Evolutionary conservation across 352 stramenopile species (phyloP), one percentile per base, ranked within the genome.

Genomic region (Discostella stelligera): DNA sequence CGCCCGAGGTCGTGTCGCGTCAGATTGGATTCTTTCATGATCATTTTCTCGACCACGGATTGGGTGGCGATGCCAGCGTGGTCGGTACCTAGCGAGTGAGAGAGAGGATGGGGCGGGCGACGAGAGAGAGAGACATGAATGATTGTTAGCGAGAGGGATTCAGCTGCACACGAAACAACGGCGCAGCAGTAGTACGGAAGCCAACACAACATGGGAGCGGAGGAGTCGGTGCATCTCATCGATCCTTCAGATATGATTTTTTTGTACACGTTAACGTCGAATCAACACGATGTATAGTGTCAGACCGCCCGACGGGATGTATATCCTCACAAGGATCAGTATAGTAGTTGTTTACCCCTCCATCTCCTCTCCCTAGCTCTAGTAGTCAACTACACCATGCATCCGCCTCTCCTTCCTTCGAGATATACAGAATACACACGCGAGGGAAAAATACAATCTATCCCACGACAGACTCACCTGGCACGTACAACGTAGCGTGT

Each of bases 61-160:
- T 99, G 98, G 20, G 98, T 99, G 7, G 97, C 98, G 80, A 99
- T 99, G 23, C 98, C 98, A 1, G 98, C 98, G 80, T 99, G 98
- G 84, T 99, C 98, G 6, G 97, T 94, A 61, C 89, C 89, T 78
- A 87, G 81, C 11, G 44, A 20, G 39, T 30, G n/a, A n/a, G 37
- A 27, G 20, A 0, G 30, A 48, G 50, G 30, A 21, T 52, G 9
- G 32, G 14, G 44, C 20, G 23, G 16, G 49, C 21, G 37, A 25
- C 14, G 23, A 53, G 21, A 11, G 11, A 44, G 37, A 44, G 4
- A 3, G 32, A 41, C 32, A 41, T 3, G 32, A 71, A 61, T 70
- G 41, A 23, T 30, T 21, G 27, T 3, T 9, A 9, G 9, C 32
- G 3, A 41, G 32, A 41, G 32, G 32, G 32, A 41, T 3, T 41